Evolutionary conservation across 768 basidiomycete genomes (phyloP), one percentile per base, ranked within the genome.

Genomic region (Lentinula detonsa): DNA sequence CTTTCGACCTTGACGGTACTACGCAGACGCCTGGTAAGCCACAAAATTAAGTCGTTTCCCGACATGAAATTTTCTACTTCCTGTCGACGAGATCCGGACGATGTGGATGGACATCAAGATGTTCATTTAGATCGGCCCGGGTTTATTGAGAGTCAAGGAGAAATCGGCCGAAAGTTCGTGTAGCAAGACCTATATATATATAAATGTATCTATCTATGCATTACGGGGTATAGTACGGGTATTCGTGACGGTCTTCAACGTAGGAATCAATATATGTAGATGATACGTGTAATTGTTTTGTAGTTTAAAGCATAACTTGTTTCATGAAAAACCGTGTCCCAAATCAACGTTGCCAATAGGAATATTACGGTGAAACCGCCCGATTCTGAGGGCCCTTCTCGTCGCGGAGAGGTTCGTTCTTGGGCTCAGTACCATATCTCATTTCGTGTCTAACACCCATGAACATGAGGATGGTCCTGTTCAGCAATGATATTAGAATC

Each of bases 401-500:
- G 39, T 56, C 55, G 35, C 40, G 18, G 9, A 40, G 35, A 21
- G 42, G 40, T 11, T 7, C 11, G 11, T 21, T n/a, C 18, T 45
- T 60, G 1, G 62, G 62, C 16, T 61, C 62, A 13, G 63, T 46
- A 3, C 63, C 63, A 52, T 64, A 54, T 18, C 40, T 21, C 52
- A 55, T 52, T 28, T 65, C 64, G 34, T 65, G 62, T n/a, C 23
- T n/a, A 11, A 60, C 62, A 18, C 55, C 61, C 15, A 53, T 57
- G 54, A 60, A 65, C 64, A 65, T 62, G 42, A 63, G 62, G 39
- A 65, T 48, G 3, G 64, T 65, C 28, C 64, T 65, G 23, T 8
- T 11, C 11, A 55, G 34, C 11, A 3, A 23, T 3, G 21, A 39
- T 23, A 21, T 49, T 18, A n/a, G 40, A 1, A 46, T 18, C 35